Conservation (phyloP, 148 eudicot species). For the Pouteria glomerata region DNA sequence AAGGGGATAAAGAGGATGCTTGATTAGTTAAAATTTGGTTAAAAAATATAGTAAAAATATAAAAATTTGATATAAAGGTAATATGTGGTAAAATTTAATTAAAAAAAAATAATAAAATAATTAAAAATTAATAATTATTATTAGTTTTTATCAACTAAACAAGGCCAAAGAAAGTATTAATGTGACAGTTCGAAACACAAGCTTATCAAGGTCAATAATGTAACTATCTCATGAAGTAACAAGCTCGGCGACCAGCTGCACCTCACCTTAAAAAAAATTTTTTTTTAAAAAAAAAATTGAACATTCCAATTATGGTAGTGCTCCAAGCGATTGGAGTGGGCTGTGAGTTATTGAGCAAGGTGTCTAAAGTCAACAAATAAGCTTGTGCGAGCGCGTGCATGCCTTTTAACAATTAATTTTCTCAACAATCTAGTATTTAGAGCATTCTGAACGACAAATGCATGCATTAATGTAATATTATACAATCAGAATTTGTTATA, state of each 20-base stretch:
- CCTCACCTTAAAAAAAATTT: no score
- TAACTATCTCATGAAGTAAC: not conserved
- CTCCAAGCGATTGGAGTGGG: not conserved
- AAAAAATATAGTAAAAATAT: no score
- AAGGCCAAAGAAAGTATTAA: no score
- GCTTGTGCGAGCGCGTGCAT: not conserved
- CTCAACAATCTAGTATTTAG: no score
- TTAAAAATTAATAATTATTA: not conserved
- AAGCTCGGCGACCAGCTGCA: not conserved
- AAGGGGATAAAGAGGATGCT: not conserved
- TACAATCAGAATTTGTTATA: no score
- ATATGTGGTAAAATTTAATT: no score
- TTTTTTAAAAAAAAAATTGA: not conserved
- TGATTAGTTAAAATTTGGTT: no score
- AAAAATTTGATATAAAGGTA: no score
- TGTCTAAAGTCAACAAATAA: no score
- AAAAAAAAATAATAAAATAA: no score
- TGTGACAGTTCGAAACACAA: not conserved
- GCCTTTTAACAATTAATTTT: not conserved
- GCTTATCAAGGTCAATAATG: not conserved
- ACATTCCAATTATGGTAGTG: not conserved
- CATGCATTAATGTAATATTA: not conserved
- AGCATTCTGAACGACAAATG: not conserved
- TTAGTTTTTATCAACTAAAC: no score
- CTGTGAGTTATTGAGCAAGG: not conserved